Evolutionary conservation across 2,329 filamentous ascomycete genomes (phyloP), one percentile per base, ranked within the genome.

Genomic region (Exophiala alcalophila): DNA sequence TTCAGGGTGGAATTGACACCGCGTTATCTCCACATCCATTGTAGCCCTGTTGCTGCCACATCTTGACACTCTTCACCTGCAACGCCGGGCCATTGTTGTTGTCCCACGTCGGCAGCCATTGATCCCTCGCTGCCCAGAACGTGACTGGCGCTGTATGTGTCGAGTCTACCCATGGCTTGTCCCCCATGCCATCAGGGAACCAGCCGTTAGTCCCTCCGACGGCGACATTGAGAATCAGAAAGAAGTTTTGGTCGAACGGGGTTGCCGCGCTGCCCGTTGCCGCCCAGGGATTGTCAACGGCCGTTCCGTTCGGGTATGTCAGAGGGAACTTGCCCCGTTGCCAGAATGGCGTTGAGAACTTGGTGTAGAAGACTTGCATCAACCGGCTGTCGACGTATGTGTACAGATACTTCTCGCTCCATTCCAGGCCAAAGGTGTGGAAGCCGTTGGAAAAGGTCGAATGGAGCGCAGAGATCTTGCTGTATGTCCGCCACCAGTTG

Each of bases 391-490:
- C 84, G 69, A 94, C 75, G 61, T 89, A 94, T 16, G 85, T 90
- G 69, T 91, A 94, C 47, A 92, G 70, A 63, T 94, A 92, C 64
- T 90, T 91, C 56, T 91, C 77, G 37, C 80, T 88, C 87, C 87
- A 94, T 65, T 94, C 87, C 3, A 94, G 64, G 10, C 87, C 87
- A 57, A 81, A 94, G 0, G 77, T 87, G 68, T 94, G 85, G 69
- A 81, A 87, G 16, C 67, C 76, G 1, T 70, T 66, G 21, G 80
- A 65, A 63, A 83, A 94, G 1, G 84, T 86, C 4, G 82, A 86
- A 67, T 88, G 86, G 20, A 88, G 72, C 8, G 85, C 82, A 49
- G 74, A 68, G 40, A 80, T 79, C 72, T 90, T 91, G 60, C 83
- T 80, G 63, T 89, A 90, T 49, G 85, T 91, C 54, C 78, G 76